phyloP scores from a whole-genome alignment of 805 yeast genomes.

The Wickerhamiella brachini region DNA sequence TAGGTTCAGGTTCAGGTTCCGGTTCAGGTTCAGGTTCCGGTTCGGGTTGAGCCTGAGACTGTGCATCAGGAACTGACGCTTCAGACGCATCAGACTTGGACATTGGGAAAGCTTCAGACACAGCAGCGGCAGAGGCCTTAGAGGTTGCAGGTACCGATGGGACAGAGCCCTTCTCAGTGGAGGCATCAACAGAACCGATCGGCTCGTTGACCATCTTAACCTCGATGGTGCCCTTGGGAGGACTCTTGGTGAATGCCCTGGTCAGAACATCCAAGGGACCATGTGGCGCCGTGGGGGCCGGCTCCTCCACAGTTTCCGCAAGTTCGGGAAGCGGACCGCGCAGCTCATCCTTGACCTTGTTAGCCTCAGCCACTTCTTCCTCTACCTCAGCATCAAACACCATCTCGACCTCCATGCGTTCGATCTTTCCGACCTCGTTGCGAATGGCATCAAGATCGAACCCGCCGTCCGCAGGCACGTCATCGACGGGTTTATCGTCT shows the following conservation, averaged over 20 bases:
- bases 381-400: conserved; percentile 15
- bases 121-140: too few species aligned
- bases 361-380: background rate
- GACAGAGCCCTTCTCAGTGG: too few species aligned
- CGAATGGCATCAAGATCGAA: conserved; percentile 29
- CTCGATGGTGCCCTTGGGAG: background rate
- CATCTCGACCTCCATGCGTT: conserved; percentile 15
- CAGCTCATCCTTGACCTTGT: background rate
- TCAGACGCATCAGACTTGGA: background rate
- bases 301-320: background rate
- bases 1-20: background rate
- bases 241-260: background rate
- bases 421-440: conserved; percentile 24
- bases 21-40: background rate
- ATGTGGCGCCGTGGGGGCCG: background rate
- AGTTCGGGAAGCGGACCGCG: background rate
- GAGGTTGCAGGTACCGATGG: too few species aligned
- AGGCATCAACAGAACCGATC: background rate
- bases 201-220: background rate
- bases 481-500: conserved; percentile 11
- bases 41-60: too few species aligned
- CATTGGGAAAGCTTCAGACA: too few species aligned
- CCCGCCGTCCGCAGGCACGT: conserved; percentile 29
- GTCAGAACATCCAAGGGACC: background rate
- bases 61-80: too few species aligned